These are phyloP conservation scores for Tetrapisispora taiwanensis DNA, from an alignment of 805 yeast species.

Conservation along the genomic window DNA sequence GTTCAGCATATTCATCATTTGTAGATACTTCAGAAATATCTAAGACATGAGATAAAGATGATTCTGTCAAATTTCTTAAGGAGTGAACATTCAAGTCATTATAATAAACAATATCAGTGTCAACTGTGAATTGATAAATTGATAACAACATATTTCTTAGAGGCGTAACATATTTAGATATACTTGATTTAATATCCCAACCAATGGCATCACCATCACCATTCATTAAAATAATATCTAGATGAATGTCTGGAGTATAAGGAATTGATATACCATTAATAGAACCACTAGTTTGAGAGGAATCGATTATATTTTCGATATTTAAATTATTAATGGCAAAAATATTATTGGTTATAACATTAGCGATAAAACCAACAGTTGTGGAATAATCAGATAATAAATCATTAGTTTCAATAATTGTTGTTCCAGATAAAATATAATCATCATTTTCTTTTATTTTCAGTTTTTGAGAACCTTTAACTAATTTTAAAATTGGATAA, in stretches of 20 bases:
- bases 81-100: conserved; percentile 30
- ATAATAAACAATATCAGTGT: conserved; percentile 66
- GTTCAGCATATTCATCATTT: conserved; percentile 45
- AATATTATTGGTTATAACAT: background rate
- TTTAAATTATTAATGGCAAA: background rate
- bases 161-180: conserved; percentile 42
- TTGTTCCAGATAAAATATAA: background rate
- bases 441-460: background rate
- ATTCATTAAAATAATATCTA: conserved; percentile 61
- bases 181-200: conserved; percentile 62
- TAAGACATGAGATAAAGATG: conserved; percentile 57
- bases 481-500: background rate
- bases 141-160: conserved; percentile 42
- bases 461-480: background rate
- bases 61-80: conserved; percentile 26
- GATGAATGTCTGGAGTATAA: conserved; percentile 52
- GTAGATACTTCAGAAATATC: conserved; percentile 69
- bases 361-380: background rate
- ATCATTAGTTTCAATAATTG: background rate
- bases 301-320: background rate
- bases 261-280: conserved; percentile 17
- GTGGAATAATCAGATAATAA: background rate
- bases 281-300: background rate
- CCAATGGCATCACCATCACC: conserved; percentile 58
- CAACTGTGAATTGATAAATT: conserved; percentile 62